Evolutionary conservation across 2,329 filamentous ascomycete species (phyloP), one percentile per base, ranked within the genome.

Genomic region (Pyrenophora teres): DNA sequence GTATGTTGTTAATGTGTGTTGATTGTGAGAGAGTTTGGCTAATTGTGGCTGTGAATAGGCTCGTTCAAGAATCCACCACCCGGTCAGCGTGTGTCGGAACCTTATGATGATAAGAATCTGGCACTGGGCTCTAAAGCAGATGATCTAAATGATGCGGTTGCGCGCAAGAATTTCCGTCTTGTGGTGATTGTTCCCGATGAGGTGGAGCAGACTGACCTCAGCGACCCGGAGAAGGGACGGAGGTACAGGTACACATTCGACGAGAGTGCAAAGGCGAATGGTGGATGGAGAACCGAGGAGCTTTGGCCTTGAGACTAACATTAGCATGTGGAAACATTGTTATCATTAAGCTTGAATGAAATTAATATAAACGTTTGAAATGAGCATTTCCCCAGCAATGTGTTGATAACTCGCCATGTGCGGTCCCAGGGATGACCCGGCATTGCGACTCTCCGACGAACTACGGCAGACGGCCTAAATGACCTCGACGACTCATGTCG

Each of bases 171-270:
- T 71, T 96, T 96, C 69, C 80, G 93, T 46, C 89, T 96, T 0
- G 90, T 96, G 3, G 86, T 94, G 68, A 94, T 99, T 70, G 85
- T 87, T 41, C 87, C 96, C 0, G 83, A 89, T 7, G 85, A 89
- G 70, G 86, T 95, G 16, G 92, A 96, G 70, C 80, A 82, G 64
- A 78, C 89, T 13, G 88, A 94, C 69, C 73, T 95, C 46, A 85
- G 82, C 50, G 83, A 90, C 67, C 83, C 87, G 0, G 80, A 81
- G 40, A 82, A 83, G 54, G 79, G 80, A 10, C 78, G 81, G 57
- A 80, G 92, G 64, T 89, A 85, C 79, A 77, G 83, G 53, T 93
- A 92, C 75, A 85, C 80, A 21, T 83, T 85, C 61, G 78, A 81
- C 5, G 73, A 74, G 58, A 74, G 76, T 16, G 70, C 62, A 8